Base-by-base conservation (phyloP, 345 rosid species). In the Euphorbia peplus region DNA sequence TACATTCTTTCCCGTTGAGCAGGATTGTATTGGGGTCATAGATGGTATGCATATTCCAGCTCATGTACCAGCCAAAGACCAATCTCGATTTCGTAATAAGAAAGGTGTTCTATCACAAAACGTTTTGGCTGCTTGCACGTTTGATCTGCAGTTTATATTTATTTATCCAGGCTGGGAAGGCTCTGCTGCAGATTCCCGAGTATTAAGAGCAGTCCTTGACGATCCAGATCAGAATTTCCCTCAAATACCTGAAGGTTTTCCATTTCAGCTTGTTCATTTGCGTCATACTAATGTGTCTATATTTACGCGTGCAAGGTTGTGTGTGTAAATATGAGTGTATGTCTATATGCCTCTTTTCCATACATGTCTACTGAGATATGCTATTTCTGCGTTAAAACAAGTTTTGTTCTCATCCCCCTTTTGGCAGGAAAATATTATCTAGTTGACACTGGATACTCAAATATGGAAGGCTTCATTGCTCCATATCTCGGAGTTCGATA, bases 121-220 rank as follows among this genome's bases (percentile, higher is more conserved):
- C 68, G 81, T 89, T 69, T 85, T 89, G 79, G 95, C 88, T 57
- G 97, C 93, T 50, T 87, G 97, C 82, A 86, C 86, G 24, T 87
- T 89, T 69, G 91, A 91, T 78, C 73, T 83, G 64, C 88, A 81
- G 81, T 89, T 91, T 67, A 83, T 91, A 67, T 89, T 84, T 73
- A 74, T 91, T 64, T 89, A 82, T 73, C 87, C 95, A 0, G 93
- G 96, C 68, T 86, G 93, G 97, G 97, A 89, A 85, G 96, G 97
- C 41, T 85, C 96, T 66, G 87, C 71, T 55, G 78, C 83, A 11
- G 89, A 89, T 80, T 85, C 91, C 37, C 90, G 89, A 52, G 81
- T 86, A n/a, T 67, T 87, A 66, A 80, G 89, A 82, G 90, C 93
- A 19, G 97, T 87, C 55, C 79, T 89, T 46, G 84, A 87, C 56